Evolutionary conservation across 2,329 filamentous ascomycete species (phyloP).

Genomic region (Fusarium beomiforme): DNA sequence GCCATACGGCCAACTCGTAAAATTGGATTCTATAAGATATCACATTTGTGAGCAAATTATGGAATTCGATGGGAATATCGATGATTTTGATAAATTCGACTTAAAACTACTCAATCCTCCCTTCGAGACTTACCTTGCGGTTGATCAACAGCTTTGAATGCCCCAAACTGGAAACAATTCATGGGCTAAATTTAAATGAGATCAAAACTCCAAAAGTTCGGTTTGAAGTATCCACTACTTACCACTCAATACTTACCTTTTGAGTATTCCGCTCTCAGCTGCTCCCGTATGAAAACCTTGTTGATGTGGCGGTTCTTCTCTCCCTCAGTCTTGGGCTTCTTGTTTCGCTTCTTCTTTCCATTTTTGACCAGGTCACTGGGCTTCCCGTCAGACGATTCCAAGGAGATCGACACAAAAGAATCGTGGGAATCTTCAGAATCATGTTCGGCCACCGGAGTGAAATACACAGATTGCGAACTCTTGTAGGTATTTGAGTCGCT

Average conservation of each 20-base stretch:
- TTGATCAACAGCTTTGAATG: rapidly evolving
- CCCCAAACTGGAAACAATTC: too few relatives aligned
- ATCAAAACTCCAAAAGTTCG: too few relatives aligned
- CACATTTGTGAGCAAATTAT: neutral
- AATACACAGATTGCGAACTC: neutral
- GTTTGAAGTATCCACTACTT: too few relatives aligned
- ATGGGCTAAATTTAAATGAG: too few relatives aligned
- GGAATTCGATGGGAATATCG: rapidly evolving
- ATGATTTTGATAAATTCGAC: neutral
- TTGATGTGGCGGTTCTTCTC: conserved; percentile 14
- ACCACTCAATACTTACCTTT: neutral
- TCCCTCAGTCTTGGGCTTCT: neutral
- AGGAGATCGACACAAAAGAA: neutral
- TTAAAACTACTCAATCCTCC: too few relatives aligned
- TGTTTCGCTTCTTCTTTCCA: neutral
- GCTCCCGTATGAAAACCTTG: conserved; percentile 1
- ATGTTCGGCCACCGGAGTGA: rapidly evolving
- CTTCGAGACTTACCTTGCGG: neutral
- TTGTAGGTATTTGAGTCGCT: neutral
- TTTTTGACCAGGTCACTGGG: neutral
- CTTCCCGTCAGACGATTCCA: neutral
- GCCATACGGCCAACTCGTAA: neutral
- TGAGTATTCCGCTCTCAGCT: neutral
- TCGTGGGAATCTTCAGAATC: neutral
- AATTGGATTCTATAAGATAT: neutral